phyloP scores from a whole-genome alignment of 768 basidiomycete genomes.

The Leccinum barrowsii region DNA sequence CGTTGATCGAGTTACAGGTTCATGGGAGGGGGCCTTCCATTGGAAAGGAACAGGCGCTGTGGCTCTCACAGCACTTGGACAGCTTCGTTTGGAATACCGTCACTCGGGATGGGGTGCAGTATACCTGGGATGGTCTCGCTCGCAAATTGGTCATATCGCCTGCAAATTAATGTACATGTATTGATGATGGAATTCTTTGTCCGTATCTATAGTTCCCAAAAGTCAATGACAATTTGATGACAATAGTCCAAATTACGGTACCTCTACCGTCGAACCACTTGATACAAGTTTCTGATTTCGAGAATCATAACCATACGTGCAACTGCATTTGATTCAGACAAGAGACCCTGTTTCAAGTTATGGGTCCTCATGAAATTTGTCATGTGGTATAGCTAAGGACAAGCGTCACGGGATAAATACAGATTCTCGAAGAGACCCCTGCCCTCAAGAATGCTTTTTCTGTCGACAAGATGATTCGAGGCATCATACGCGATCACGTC shows the following conservation, averaged over 20 bases:
- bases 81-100: slow-evolving; percentile 7
- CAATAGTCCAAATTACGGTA: neutral
- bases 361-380: neutral
- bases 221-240: neutral
- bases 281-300: neutral
- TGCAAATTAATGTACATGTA: neutral
- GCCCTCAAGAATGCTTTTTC: neutral
- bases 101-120: slow-evolving; percentile 1
- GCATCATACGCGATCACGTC: neutral
- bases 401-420: neutral
- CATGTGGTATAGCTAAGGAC: neutral
- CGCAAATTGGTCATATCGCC: neutral
- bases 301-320: neutral
- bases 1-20: slow-evolving; percentile 5
- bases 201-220: neutral
- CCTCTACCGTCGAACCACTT: neutral
- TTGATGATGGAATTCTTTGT: neutral
- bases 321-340: neutral
- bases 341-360: neutral
- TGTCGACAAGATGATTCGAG: neutral
- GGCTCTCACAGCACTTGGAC: slow-evolving; percentile 3
- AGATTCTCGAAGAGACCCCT: neutral
- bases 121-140: slow-evolving; percentile 1
- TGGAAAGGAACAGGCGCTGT: neutral
- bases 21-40: slow-evolving; percentile 3